Conservation (phyloP, 179 eudicot genomes). For the Beta lomatogona region DNA sequence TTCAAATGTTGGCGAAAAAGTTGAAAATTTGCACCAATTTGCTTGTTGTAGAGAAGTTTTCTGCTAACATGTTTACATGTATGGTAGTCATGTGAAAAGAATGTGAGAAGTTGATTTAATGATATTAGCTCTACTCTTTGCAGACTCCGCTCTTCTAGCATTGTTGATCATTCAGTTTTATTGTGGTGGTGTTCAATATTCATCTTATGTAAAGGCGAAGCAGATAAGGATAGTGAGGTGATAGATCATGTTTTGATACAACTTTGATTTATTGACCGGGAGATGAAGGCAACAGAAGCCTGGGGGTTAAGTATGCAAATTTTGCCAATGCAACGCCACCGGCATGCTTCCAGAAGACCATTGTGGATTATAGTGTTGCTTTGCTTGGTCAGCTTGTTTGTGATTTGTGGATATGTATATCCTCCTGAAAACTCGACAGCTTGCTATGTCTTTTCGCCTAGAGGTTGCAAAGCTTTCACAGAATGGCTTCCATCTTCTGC, state of each 20-base stretch:
- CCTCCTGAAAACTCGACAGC: constrained; percentile 77
- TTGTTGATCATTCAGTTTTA: background rate
- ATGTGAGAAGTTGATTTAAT: constrained; percentile 14
- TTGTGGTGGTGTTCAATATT: constrained; percentile 3
- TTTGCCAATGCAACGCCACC: constrained; percentile 60
- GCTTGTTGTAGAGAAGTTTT: background rate
- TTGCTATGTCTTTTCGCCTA: constrained; percentile 76
- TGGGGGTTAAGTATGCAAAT: constrained; percentile 74
- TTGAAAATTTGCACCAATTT: background rate
- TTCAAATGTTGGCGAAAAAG: background rate
- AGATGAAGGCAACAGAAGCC: constrained; percentile 63
- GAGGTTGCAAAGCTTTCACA: constrained; percentile 68
- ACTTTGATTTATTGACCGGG: constrained; percentile 39
- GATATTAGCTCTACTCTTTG: constrained; percentile 8
- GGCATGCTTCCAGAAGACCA: constrained; percentile 66
- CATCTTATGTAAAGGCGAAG: background rate
- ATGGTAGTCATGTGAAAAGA: background rate
- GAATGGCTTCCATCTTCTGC: constrained; percentile 75
- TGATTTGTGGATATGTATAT: constrained; percentile 79
- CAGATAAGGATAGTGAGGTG: constrained; percentile 17
- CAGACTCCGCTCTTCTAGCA: constrained; percentile 15
- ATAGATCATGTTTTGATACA: constrained; percentile 23
- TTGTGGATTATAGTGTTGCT: constrained; percentile 83
- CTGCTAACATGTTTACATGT: background rate
- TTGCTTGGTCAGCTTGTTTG: constrained; percentile 67